Conservation (phyloP, 352 stramenopile genomes). For the Phytophthora sp. region DNA sequence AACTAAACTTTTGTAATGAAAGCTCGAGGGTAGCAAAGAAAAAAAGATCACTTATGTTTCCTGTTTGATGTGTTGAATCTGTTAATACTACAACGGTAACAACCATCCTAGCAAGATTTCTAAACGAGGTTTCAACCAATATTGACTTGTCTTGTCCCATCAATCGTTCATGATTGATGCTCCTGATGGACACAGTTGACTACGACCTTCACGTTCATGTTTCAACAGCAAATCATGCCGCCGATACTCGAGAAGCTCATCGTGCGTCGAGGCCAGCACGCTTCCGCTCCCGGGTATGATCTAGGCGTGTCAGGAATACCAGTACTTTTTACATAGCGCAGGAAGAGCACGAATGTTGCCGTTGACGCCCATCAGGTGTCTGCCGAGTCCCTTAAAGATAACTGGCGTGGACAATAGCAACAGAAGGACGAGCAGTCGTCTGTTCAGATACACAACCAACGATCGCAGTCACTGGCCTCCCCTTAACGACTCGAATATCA, state of each 20-base stretch:
- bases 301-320: no score
- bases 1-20: slow-evolving; percentile 33
- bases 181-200: background rate
- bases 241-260: no score
- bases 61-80: no score
- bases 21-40: background rate
- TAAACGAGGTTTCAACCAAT: no score
- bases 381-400: slow-evolving; percentile 2
- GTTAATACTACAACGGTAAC: slow-evolving; percentile 1
- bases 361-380: background rate
- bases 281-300: no score
- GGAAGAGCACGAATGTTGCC: no score
- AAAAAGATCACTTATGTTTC: background rate
- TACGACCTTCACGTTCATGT: no score
- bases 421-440: slow-evolving; percentile 19
- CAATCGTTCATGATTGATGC: slow-evolving; percentile 5
- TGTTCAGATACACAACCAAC: slow-evolving; percentile 37
- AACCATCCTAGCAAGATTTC: no score
- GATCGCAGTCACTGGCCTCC: background rate
- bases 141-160: slow-evolving; percentile 18
- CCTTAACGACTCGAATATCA: slow-evolving; percentile 30
- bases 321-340: no score
- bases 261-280: no score
- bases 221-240: no score
- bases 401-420: slow-evolving; percentile 21